These are phyloP conservation scores for Pythium grandisporangium DNA, from an alignment of 352 stramenopile genomes.

Conservation along the genomic window DNA sequence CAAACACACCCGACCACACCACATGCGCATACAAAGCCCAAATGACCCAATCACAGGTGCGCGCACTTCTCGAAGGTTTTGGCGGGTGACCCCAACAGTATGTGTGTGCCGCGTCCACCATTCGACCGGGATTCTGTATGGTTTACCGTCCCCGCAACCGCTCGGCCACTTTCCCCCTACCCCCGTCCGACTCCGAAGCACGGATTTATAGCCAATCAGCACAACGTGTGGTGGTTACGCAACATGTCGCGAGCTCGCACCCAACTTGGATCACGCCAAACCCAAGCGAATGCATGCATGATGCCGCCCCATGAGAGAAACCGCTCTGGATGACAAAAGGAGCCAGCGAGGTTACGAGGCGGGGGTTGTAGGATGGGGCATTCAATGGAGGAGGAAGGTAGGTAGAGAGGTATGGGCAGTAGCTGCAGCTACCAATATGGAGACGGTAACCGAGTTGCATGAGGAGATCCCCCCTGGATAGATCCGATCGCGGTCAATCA, in stretches of 20 bases:
- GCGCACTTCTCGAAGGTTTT: not conserved
- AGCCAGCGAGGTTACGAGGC: not conserved
- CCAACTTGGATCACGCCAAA: slow-evolving; percentile 3
- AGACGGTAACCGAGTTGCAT: too few relatives aligned
- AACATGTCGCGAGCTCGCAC: slow-evolving; percentile 11
- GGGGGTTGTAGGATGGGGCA: not conserved
- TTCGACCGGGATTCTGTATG: slow-evolving; percentile 2
- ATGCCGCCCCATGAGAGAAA: too few relatives aligned
- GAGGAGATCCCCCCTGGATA: too few relatives aligned
- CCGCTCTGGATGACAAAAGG: too few relatives aligned
- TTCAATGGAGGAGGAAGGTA: not conserved
- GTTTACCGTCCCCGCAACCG: slow-evolving; percentile 3
- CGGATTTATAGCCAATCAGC: slow-evolving; percentile 2
- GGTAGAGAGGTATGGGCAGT: too few relatives aligned
- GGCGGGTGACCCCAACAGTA: not conserved
- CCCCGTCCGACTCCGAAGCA: too few relatives aligned
- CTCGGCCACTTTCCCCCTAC: slow-evolving; percentile 1
- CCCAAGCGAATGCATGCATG: slow-evolving; percentile 6
- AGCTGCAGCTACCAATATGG: too few relatives aligned
- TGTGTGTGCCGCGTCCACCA: not conserved
- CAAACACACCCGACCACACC: not conserved
- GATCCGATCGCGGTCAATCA: too few relatives aligned
- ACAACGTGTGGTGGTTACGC: not conserved
- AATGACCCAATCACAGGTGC: too few relatives aligned
- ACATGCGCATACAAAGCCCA: slow-evolving; percentile 13